Base-by-base conservation (phyloP, 495 filamentous ascomycete species). In the Penicillium daleae region DNA sequence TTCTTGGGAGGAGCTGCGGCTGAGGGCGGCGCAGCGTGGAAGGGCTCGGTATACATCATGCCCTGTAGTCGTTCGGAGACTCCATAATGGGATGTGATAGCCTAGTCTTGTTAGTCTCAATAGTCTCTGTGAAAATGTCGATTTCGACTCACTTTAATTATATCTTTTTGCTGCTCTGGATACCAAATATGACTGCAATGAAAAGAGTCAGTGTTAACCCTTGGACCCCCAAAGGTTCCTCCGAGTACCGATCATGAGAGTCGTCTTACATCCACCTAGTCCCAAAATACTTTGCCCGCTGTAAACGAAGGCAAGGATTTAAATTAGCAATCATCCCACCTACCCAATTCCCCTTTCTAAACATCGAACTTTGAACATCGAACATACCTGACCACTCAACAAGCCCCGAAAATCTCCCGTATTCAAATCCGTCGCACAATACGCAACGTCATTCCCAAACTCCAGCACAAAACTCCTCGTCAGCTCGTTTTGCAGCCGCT, bases 381-480 rank as follows among this genome's bases (percentile, higher is more conserved):
- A 6, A 69, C 72, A 4, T 71, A 80, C 78, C 51, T 66, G 64
- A 33, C 69, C 68, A 46, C 63, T 73, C 19, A 79, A 61, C 50
- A 82, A 65, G 2, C 56, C 21, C n/a, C 68, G 65, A n/a, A 89
- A 59, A 13, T 87, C 79, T 0, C 71, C 63, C 0, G 69, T 63
- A 0, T 75, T 66, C 32, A 92, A 62, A 70, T 93, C 78, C 35
- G 86, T 83, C 5, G 85, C 86, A 64, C 86, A 86, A 66, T 76
- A 85, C 17, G 89, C 88, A 63, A 82, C 78, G 12, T 87, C 78
- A 24, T 82, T 81, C 32, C 88, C 86, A 72, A 92, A 92, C 57
- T 92, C 88, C 15, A 93, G 77, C 21, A 89, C 84, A 66, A 93
- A 92, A 64, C 89, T 92, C 13, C 60, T 70, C 5, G 85, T 86